Evolutionary conservation across 2,329 filamentous ascomycete species (phyloP), one percentile per base, ranked within the genome.

Genomic region (Tolypocladium guangdongense): DNA sequence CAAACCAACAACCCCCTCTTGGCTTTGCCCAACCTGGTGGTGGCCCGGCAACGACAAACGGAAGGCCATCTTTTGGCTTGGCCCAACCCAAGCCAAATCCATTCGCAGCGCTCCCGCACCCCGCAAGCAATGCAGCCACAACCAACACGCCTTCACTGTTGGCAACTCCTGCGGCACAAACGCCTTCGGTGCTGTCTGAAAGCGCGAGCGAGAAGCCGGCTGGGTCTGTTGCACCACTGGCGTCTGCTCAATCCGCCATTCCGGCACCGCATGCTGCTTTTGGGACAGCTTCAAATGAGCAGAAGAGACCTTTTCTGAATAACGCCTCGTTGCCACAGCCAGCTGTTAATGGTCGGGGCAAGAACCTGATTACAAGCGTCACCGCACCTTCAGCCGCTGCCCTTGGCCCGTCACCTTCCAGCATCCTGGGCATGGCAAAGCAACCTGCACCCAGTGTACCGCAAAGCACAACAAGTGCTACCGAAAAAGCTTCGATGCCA

Each of bases 41-140:
- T n/a, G 4, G 27, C 43, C 11, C 27, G 12, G 43, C 18, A 20
- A 12, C 18, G n/a, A 33, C 43, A 33, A 47, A n/a, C 10, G 43
- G n/a, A 7, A 32, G 7, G 43, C 27, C 27, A 20, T 12, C 43
- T 6, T 47, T 54, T 22, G 49, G 33, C 14, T 18, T 7, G 32
- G 30, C n/a, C 32, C 32, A 46, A 24, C n/a, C 38, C 11, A 58
- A 59, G 30, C 54, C 56, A 43, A 63, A 56, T 38, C 58, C 63
- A 14, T 66, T 68, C 20, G 46, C 60, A n/a, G 49, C 57, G 32
- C 43, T 38, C 1, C 39, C 56, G 20, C 39, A 55, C 16, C 50
- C 59, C 30, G 52, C 53, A 37, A 24, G 38, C 52, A 63, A 60
- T 16, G 62, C 59, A 41, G 52, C 46, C 24, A 20, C 24, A 45